Evolutionary conservation across 148 eudicot species (phyloP).

Genomic region (Amaranthus hypochondriacus): DNA sequence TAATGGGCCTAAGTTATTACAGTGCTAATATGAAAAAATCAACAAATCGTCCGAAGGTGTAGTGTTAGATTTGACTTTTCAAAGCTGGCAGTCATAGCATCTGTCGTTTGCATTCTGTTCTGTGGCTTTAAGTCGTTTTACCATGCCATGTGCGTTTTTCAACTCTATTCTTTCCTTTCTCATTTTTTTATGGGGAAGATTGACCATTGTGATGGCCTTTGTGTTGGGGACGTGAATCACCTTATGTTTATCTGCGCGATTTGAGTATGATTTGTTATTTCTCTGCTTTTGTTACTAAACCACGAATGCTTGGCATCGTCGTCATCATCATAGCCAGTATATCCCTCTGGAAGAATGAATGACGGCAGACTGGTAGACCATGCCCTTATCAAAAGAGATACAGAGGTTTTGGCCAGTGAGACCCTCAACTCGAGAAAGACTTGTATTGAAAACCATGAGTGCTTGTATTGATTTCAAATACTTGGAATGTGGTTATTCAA

Average conservation of each 20-base stretch:
- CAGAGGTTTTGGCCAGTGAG: too few species aligned
- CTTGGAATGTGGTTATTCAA: neutral
- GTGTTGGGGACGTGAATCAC: neutral
- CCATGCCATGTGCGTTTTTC: neutral
- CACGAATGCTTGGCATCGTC: too few species aligned
- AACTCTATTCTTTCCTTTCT: neutral
- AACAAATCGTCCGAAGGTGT: too few species aligned
- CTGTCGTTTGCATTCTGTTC: neutral
- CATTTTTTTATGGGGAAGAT: neutral
- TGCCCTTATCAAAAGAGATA: too few species aligned
- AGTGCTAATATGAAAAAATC: neutral
- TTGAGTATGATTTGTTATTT: neutral
- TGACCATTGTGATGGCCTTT: neutral
- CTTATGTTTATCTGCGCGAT: neutral
- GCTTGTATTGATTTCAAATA: neutral
- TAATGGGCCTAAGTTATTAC: neutral
- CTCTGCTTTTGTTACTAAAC: too few species aligned
- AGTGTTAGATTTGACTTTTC: neutral
- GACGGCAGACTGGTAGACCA: too few species aligned
- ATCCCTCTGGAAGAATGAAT: too few species aligned
- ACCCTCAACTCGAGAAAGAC: too few species aligned
- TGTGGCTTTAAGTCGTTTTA: slow-evolving; percentile 1
- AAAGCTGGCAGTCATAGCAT: neutral
- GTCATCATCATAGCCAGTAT: too few species aligned
- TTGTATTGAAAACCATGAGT: too few species aligned